A percentile compares a stretch with the other conserved stretches of the same genome.
Evolutionary conservation across 768 basidiomycete species (phyloP).

Genomic region (Coprinellus aureogranulatus): DNA sequence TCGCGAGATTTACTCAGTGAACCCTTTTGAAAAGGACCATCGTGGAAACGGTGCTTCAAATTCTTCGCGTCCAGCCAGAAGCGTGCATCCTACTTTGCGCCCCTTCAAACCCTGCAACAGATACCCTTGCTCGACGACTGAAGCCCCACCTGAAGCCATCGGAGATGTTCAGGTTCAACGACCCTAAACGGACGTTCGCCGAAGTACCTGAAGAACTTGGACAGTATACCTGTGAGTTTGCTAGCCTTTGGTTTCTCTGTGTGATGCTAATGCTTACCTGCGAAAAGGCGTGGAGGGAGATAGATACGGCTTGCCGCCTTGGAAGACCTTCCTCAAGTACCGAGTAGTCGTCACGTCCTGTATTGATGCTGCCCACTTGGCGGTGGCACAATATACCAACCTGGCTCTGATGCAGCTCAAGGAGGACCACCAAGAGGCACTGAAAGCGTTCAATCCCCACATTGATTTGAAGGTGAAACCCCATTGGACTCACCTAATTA

Average conservation of each 20-base stretch:
- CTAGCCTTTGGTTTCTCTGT: too few species aligned
- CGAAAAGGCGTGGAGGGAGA: conserved; percentile 43
- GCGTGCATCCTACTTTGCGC: conserved; percentile 50
- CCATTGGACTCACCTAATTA: conserved; percentile 53
- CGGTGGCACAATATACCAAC: conserved; percentile 46
- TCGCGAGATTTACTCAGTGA: not conserved
- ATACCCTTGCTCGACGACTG: conserved; percentile 44
- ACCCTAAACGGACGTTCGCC: conserved; percentile 48
- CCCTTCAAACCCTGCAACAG: conserved; percentile 51
- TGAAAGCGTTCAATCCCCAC: conserved; percentile 37
- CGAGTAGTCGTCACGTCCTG: conserved; percentile 48
- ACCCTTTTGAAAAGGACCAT: conserved; percentile 34
- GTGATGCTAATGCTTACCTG: too few species aligned
- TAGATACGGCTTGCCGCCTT: conserved; percentile 44
- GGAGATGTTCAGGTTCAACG: conserved; percentile 48
- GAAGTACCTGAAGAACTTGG: conserved; percentile 45
- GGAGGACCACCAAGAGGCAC: conserved; percentile 33
- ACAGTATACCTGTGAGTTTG: conserved; percentile 49
- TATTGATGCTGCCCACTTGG: conserved; percentile 44
- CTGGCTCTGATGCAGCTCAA: conserved; percentile 37
- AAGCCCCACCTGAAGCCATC: conserved; percentile 35
- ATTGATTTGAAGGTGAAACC: conserved; percentile 32
- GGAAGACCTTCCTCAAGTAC: conserved; percentile 44
- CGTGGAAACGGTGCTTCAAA: conserved; percentile 48
- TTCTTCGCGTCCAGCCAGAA: conserved; percentile 45